A percentile compares a stretch with the other conserved stretches of the same genome.
phyloP scores from a whole-genome alignment of 345 rosid species.

The Lepidium sativum region DNA sequence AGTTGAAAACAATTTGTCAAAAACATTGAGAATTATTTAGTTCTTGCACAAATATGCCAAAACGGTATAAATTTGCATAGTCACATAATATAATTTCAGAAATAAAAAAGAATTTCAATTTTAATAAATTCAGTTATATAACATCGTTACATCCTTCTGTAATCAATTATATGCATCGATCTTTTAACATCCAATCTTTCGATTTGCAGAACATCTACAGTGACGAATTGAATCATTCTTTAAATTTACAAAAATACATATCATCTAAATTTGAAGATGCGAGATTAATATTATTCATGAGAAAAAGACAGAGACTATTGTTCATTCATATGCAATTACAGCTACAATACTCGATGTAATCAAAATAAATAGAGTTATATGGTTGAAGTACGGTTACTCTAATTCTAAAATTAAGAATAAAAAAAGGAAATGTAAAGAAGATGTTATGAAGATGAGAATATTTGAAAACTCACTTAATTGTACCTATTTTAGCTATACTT shows the following conservation, averaged over 20 bases:
- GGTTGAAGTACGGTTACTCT: not conserved
- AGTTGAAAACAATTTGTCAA: too few species aligned
- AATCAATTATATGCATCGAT: not conserved
- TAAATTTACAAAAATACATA: not conserved
- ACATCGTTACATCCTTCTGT: not conserved
- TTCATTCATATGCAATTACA: slow-evolving; percentile 20
- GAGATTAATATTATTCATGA: slow-evolving; percentile 1
- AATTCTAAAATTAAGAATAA: not conserved
- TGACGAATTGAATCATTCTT: not conserved
- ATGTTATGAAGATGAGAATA: slow-evolving; percentile 5
- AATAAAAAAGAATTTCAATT: not conserved
- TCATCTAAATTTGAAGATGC: not conserved
- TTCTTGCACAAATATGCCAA: too few species aligned
- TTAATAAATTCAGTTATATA: too few species aligned
- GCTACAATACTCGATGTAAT: not conserved
- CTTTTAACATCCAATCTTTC: not conserved
- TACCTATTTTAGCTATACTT: not conserved
- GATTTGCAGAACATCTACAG: not conserved
- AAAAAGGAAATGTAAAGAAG: not conserved
- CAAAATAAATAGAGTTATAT: not conserved
- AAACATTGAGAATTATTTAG: too few species aligned
- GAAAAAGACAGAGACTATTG: slow-evolving; percentile 12
- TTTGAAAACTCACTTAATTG: not conserved
- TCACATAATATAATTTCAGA: not conserved
- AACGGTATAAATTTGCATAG: too few species aligned